Evolutionary conservation across 495 filamentous ascomycete species (phyloP).

Genomic region (Aspergillus funiculosus): DNA sequence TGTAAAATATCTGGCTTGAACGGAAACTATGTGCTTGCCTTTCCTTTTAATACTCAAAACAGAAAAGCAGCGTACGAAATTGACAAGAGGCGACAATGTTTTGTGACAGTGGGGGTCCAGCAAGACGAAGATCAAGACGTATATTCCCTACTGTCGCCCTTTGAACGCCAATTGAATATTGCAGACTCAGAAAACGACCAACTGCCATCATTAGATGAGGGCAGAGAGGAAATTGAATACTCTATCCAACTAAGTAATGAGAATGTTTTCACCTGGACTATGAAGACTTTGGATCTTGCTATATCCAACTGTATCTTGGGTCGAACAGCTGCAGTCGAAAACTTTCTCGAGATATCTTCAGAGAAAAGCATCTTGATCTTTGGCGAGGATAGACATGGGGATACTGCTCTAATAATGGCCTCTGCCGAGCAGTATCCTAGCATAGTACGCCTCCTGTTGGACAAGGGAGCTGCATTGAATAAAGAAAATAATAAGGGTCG

Average conservation of each 20-base stretch:
- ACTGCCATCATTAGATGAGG: too few relatives aligned
- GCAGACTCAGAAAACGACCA: constrained; percentile 10
- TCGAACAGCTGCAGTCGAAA: not conserved
- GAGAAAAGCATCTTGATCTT: constrained; percentile 10
- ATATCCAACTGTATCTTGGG: constrained; percentile 7
- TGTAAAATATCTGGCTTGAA: too few relatives aligned
- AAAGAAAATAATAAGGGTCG: constrained; percentile 3
- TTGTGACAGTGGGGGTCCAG: constrained; percentile 3
- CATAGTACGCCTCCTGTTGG: constrained; percentile 12
- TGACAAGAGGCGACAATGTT: constrained; percentile 13
- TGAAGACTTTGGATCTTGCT: constrained; percentile 6
- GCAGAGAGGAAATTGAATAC: too few relatives aligned
- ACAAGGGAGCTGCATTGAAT: constrained; percentile 10
- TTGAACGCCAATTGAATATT: constrained; percentile 6
- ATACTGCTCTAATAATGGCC: constrained; percentile 13
- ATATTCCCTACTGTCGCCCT: constrained; percentile 1
- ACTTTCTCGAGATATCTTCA: constrained; percentile 12
- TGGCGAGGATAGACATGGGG: constrained; percentile 2
- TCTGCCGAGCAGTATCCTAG: not conserved
- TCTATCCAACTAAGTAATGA: too few relatives aligned
- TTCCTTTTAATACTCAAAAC: not conserved
- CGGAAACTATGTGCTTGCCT: too few relatives aligned
- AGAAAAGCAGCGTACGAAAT: constrained; percentile 17
- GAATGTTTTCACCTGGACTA: constrained; percentile 8
- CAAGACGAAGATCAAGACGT: constrained; percentile 4